A percentile compares a stretch with the other conserved stretches of the same genome.
These are phyloP conservation scores for Diaporthe batatas DNA, from an alignment of 2,329 filamentous ascomycete genomes.

Conservation along the genomic window DNA sequence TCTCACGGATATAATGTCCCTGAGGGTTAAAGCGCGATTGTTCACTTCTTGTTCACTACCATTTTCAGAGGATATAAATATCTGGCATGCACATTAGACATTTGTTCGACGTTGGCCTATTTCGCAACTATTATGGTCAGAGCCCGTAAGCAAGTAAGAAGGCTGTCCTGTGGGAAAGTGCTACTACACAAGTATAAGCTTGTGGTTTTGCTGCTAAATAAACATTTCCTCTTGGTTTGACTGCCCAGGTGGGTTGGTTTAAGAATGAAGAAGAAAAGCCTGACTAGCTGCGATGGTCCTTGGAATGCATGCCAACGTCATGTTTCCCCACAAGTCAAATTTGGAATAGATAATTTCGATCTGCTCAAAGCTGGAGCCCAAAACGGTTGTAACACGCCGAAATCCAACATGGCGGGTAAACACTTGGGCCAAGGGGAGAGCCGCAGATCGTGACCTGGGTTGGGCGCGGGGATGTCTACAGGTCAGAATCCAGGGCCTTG, in stretches of 20 bases:
- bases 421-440: constrained; percentile 2
- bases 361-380: neutral
- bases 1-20: neutral
- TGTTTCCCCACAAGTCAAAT: neutral
- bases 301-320: neutral
- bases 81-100: neutral
- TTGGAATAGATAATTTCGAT: neutral
- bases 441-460: too few species aligned
- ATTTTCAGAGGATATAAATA: constrained; percentile 2
- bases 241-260: too few species aligned
- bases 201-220: neutral
- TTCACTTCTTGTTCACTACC: constrained; percentile 8
- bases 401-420: neutral
- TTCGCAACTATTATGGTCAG: neutral
- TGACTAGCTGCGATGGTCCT: neutral
- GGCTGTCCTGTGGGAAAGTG: too few species aligned
- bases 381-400: constrained; percentile 2
- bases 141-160: neutral
- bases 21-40: neutral
- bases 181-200: too few species aligned
- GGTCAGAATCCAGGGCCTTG: neutral
- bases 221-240: neutral
- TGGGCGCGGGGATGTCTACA: neutral
- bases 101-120: neutral
- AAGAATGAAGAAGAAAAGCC: too few species aligned